A percentile compares a stretch with the other conserved stretches of the same genome.
Conservation (phyloP, 768 basidiomycete genomes). For the Suillus bovinus region DNA sequence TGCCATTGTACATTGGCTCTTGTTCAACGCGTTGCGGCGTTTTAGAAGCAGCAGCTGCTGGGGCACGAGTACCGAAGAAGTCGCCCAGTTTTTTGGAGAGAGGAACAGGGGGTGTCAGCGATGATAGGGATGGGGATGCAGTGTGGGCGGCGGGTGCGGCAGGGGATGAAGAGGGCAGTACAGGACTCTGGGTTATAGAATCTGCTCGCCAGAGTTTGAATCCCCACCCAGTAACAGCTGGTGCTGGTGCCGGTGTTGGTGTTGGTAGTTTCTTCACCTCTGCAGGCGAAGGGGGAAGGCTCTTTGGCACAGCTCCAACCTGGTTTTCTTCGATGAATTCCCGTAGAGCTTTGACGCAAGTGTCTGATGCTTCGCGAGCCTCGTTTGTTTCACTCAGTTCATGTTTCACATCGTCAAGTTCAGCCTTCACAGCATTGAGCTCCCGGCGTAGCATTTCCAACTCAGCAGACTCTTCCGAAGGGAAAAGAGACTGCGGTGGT, state of each 20-base stretch:
- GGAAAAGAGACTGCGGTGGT: conserved; percentile 40
- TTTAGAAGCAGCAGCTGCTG: conserved; percentile 34
- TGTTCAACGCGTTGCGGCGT: conserved; percentile 26
- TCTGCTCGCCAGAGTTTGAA: conserved; percentile 70
- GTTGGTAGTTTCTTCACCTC: conserved; percentile 32
- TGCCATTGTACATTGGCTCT: conserved; percentile 26
- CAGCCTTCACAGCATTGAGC: conserved; percentile 51
- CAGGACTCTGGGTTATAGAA: conserved; percentile 27
- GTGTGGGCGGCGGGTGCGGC: conserved; percentile 4
- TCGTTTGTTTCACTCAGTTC: conserved; percentile 80
- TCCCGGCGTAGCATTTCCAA: conserved; percentile 63
- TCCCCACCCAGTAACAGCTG: conserved; percentile 54
- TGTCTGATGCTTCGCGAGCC: conserved; percentile 84
- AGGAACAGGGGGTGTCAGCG: conserved; percentile 40
- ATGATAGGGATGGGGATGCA: conserved; percentile 21
- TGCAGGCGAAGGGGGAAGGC: conserved; percentile 23
- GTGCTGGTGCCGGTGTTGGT: conserved; percentile 25
- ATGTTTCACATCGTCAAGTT: conserved; percentile 62
- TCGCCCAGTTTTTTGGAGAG: conserved; percentile 69
- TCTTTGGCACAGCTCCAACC: conserved; percentile 43
- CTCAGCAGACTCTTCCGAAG: conserved; percentile 40
- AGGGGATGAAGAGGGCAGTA: conserved; percentile 25
- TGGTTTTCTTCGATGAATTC: conserved; percentile 80
- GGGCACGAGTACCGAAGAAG: conserved; percentile 61
- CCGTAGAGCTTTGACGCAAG: conserved; percentile 77